Base-by-base conservation (phyloP, 805 yeast species). In the Clavispora phyllophila region DNA sequence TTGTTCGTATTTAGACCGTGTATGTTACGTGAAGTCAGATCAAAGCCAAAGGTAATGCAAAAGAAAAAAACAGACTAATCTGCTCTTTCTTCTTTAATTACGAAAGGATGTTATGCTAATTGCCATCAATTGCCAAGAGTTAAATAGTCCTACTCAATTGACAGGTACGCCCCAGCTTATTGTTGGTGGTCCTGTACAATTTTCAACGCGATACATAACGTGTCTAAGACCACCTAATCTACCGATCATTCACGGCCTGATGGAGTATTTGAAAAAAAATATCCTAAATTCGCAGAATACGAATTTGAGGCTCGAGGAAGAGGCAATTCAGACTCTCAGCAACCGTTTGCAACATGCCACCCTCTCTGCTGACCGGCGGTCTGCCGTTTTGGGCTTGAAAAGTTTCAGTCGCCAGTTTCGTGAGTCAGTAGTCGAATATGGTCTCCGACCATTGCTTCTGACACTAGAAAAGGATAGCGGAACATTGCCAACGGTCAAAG, bases 361-460 rank as follows among this genome's bases (percentile, higher is more conserved):
- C 0, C 63, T 86, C 48, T 73, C 93, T 2, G 80, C 85, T 23
- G 99, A 93, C 63, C 73, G 97, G 48, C 70, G 96, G 41, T 91
- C 96, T 1, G 98, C 98, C 0, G 86, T 91, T 4, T 71, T 91
- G 28, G 91, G 95, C 0, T 69, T 93, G 48, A 90, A 91, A 58
- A 86, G 95, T 33, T 89, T 88, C 60, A 80, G 95, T 46, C 73
- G 97, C 43, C 87, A 88, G 53, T 88, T 84, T 60, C 70, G 99
- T 47, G 99, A 93, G 62, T 72, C 83, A 2, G 97, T 93, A 2
- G 87, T 90, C 36, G 95, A 95, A 27, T 79, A 83, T 46, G 97
- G 95, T 2, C 68, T 90, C 26, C 72, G 88, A 43, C 86, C 89
- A 1, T 66, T 93, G 40, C 73, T 93, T 13, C 61, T 69, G 19